Evolutionary conservation across 1,139 yeast genomes (phyloP).

Genomic region (Zhuliangozyma parablackwelliae): DNA sequence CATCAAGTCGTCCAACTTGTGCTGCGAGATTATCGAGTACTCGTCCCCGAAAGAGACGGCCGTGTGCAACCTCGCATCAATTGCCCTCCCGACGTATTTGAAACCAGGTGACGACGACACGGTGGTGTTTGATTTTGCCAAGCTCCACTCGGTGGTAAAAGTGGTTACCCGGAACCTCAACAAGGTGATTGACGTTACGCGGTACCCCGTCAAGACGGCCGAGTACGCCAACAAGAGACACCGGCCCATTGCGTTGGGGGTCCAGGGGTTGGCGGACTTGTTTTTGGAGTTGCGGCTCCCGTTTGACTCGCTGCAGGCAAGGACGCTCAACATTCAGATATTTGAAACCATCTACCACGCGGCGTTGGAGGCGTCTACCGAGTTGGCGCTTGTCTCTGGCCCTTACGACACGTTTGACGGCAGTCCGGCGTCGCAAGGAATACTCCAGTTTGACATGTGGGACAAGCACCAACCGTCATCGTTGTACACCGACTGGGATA

Average conservation of each 20-base stretch:
- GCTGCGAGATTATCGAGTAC: conserved; percentile 56
- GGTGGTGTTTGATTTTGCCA: conserved; percentile 61
- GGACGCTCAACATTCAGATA: conserved; percentile 66
- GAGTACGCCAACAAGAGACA: conserved; percentile 65
- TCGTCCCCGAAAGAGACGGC: conserved; percentile 54
- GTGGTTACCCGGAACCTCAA: conserved; percentile 73
- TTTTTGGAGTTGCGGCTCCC: conserved; percentile 74
- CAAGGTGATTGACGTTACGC: conserved; percentile 71
- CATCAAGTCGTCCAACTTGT: conserved; percentile 54
- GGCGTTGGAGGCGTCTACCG: conserved; percentile 75
- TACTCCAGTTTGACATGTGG: conserved; percentile 80
- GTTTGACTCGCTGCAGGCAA: conserved; percentile 73
- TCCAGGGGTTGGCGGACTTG: conserved; percentile 87
- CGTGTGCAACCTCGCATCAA: conserved; percentile 52
- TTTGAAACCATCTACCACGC: conserved; percentile 90
- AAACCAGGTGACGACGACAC: conserved; percentile 28
- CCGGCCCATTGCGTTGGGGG: conserved; percentile 86
- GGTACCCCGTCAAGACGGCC: conserved; percentile 74
- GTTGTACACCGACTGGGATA: conserved; percentile 70
- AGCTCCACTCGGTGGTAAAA: conserved; percentile 69
- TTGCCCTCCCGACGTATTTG: conserved; percentile 47
- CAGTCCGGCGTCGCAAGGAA: conserved; percentile 80
- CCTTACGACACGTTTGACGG: conserved; percentile 66
- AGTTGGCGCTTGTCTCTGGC: conserved; percentile 63
- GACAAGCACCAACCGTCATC: conserved; percentile 59